These are phyloP conservation scores for Vitis riparia DNA, from an alignment of 164 flowering plant genomes.

Conservation along the genomic window DNA sequence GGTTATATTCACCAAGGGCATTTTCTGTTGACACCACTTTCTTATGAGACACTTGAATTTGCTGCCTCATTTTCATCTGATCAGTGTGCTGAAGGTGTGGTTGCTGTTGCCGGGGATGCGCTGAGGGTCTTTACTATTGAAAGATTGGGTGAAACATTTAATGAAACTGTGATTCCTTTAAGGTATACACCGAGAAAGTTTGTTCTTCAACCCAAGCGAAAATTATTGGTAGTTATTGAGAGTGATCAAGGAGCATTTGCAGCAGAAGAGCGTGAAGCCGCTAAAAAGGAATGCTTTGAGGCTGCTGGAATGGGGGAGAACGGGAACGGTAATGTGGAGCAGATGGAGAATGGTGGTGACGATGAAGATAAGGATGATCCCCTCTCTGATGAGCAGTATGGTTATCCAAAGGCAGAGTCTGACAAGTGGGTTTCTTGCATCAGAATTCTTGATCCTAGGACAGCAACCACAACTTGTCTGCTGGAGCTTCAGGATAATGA, in stretches of 20 bases:
- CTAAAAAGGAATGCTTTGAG: constrained; percentile 87
- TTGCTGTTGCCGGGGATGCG: constrained; percentile 95
- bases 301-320: constrained; percentile 80
- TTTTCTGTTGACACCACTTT: constrained; percentile 88
- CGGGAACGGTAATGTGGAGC: constrained; percentile 69
- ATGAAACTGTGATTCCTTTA: constrained; percentile 86
- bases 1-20: constrained; percentile 98
- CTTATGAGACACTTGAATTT: constrained; percentile 92
- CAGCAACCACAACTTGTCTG: constrained; percentile 78
- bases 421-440: constrained; percentile 98
- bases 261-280: constrained; percentile 97
- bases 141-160: constrained; percentile 91
- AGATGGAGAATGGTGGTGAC: constrained; percentile 91
- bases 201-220: constrained; percentile 88
- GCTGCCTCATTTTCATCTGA: constrained; percentile 98
- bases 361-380: constrained; percentile 85
- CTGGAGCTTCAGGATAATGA: constrained; percentile 98
- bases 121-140: constrained; percentile 92
- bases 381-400: constrained; percentile 96
- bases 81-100: constrained; percentile 99
- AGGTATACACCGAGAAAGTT: constrained; percentile 98
- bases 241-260: constrained; percentile 96
- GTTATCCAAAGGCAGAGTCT: constrained; percentile 94
- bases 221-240: constrained; percentile 77
- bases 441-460: constrained; percentile 89